Evolutionary conservation across 495 filamentous ascomycete species (phyloP), one percentile per base, ranked within the genome.

Genomic region (Cladorrhinum samala): DNA sequence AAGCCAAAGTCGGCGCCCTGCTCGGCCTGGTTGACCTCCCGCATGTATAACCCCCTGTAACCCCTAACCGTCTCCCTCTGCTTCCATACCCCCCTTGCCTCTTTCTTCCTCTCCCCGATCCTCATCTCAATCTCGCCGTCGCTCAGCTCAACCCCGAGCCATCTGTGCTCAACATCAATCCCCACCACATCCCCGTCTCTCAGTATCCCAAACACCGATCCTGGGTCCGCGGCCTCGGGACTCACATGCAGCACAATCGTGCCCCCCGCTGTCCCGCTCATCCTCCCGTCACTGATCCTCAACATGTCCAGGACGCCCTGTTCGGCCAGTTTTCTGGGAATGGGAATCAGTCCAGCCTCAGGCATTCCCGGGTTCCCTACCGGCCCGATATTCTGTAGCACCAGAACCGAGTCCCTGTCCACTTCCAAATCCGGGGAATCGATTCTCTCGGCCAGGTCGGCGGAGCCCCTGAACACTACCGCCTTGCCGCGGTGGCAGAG

Each of bases 341-440:
- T 84, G 1, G 83, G 83, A 9, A 86, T 75, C 3, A 85, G 58
- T 8, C 82, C 82, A 1, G 82, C 82, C 65, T 87, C 83, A 3
- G 83, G 83, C 83, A 86, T 87, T 0, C 83, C 83, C 0, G 82
- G 83, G 53, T 82, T 80, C 1, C 83, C 83, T 1, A 85, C 73
- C 3, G 83, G 81, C 0, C 83, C 83, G 49, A 85, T 84, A 20
- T 74, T 69, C 56, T 81, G 77, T 25, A 86, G 68, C 14, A 87
- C 71, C 4, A 87, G 62, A 3, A 87, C 80, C 37, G 76, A 78
- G 42, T 81, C 67, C 3, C 63, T 59, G 0, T 69, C 70, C 3
- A 83, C 82, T 0, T 71, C 60, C 0, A 87, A 70, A 17, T 70
- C 56, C 0, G 79, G 75, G 37, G 73, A 70, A 50, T 87, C 83